Conservation (phyloP, 164 flowering plant genomes). For the Vitis cinerea region DNA sequence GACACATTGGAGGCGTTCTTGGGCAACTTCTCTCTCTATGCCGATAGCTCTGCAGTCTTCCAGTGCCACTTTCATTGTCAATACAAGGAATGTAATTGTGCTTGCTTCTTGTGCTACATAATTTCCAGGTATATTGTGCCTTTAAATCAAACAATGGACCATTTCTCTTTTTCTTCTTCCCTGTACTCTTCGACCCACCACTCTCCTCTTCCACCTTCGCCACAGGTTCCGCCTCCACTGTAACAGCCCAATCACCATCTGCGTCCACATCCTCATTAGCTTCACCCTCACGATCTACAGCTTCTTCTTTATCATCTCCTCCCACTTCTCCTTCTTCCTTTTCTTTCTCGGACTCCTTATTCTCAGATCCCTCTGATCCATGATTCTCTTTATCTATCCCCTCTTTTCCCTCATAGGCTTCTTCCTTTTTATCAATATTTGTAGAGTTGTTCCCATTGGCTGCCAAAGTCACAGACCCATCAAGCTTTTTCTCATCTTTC, state of each 20-base stretch:
- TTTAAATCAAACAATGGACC: conserved; percentile 79
- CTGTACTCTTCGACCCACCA: conserved; percentile 19
- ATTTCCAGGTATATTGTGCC: conserved; percentile 71
- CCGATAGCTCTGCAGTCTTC: conserved; percentile 61
- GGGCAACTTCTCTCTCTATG: conserved; percentile 94
- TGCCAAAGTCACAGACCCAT: conserved; percentile 23
- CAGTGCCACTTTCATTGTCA: conserved; percentile 54
- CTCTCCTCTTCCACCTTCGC: conserved; percentile 39
- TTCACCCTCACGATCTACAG: conserved; percentile 25
- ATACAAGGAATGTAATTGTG: conserved; percentile 91
- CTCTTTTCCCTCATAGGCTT: conserved; percentile 8
- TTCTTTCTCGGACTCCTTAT: conserved; percentile 29
- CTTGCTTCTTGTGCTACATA: conserved; percentile 74
- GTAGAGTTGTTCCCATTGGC: conserved; percentile 17
- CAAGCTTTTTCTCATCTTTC: conserved; percentile 30
- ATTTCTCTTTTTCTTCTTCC: conserved; percentile 45
- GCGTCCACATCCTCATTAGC: conserved; percentile 31
- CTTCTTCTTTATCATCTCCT: conserved; percentile 36
- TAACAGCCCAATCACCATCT: conserved; percentile 33
- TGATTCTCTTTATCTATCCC: conserved; percentile 13
- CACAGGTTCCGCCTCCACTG: conserved; percentile 26
- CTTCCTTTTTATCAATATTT: conserved; percentile 23
- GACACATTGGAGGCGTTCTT: conserved; percentile 62
- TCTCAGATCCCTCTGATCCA: conserved; percentile 30
- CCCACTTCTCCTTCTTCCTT: conserved; percentile 34